These are phyloP conservation scores for Xylaria curta DNA, from an alignment of 495 filamentous ascomycete species.

Conservation along the genomic window DNA sequence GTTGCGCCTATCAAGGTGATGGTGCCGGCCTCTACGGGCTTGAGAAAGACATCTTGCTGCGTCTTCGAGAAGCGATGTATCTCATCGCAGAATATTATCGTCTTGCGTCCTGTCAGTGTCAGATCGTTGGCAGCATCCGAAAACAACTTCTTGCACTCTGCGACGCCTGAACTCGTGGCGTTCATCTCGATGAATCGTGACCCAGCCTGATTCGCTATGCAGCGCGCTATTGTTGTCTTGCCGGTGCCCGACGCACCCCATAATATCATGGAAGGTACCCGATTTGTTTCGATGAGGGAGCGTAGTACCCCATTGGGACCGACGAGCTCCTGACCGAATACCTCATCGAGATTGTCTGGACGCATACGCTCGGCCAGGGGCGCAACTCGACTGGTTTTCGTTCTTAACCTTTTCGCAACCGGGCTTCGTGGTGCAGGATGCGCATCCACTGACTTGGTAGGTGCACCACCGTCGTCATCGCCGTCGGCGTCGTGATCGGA, in stretches of 20 bases:
- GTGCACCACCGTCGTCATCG: conserved; percentile 26
- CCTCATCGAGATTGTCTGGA: conserved; percentile 80
- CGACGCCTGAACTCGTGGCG: conserved; percentile 89
- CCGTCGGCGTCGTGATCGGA: conserved; percentile 31
- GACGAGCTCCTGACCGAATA: conserved; percentile 91
- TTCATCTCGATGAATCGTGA: conserved; percentile 95
- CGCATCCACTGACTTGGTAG: conserved; percentile 31
- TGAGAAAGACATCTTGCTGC: conserved; percentile 95
- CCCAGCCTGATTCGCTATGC: conserved; percentile 81
- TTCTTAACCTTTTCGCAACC: conserved; percentile 61
- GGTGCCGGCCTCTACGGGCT: conserved; percentile 88
- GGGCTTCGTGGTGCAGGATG: conserved; percentile 35
- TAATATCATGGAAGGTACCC: conserved; percentile 92
- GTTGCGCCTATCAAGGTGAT: conserved; percentile 94
- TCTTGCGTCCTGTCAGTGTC: conserved; percentile 81
- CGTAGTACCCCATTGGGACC: conserved; percentile 83
- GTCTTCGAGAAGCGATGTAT: conserved; percentile 93
- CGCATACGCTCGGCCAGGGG: conserved; percentile 96
- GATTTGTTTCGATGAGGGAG: conserved; percentile 85
- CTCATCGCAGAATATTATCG: conserved; percentile 97
- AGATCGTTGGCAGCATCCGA: conserved; percentile 83
- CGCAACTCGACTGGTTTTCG: conserved; percentile 72
- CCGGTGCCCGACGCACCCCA: conserved; percentile 94
- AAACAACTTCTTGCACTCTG: conserved; percentile 93
- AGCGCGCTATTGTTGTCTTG: conserved; percentile 96